These are phyloP conservation scores for Amanita rimosa DNA, from an alignment of 768 basidiomycete species.

Conservation along the genomic window DNA sequence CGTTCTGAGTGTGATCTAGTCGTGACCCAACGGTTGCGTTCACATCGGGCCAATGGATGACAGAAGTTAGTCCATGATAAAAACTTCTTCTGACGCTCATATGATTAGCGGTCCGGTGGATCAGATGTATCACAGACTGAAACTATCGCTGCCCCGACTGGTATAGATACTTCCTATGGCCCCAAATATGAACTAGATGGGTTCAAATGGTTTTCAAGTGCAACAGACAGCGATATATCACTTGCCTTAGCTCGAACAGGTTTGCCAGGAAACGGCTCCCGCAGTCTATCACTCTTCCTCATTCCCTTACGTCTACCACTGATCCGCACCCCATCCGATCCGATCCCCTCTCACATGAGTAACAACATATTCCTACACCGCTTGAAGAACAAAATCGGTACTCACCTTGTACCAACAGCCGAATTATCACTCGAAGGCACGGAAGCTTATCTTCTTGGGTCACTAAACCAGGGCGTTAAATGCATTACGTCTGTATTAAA, in stretches of 20 bases:
- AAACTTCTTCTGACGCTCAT: conserved; percentile 23
- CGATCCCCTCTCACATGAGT: conserved; percentile 32
- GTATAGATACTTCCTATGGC: conserved; percentile 27
- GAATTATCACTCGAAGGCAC: conserved; percentile 54
- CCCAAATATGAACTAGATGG: conserved; percentile 49
- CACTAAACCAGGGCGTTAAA: conserved; percentile 48
- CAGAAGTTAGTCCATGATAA: conserved; percentile 37
- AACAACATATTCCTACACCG: conserved; percentile 65
- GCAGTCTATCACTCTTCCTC: conserved; percentile 64
- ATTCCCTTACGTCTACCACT: conserved; percentile 54
- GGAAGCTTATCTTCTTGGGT: conserved; percentile 53
- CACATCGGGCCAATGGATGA: conserved; percentile 81
- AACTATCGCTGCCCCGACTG: conserved; percentile 38
- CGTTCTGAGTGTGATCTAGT: conserved; percentile 20
- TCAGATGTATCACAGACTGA: conserved; percentile 71
- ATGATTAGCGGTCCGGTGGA: conserved; percentile 49
- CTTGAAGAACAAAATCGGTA: conserved; percentile 73
- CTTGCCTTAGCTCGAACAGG: conserved; percentile 70
- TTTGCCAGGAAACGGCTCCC: conserved; percentile 38
- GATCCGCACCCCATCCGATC: conserved; percentile 26
- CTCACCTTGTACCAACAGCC: conserved; percentile 63
- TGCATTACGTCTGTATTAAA: conserved; percentile 62
- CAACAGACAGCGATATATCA: conserved; percentile 64
- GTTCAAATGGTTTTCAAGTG: conserved; percentile 81
- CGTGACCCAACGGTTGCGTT: conserved; percentile 52